phyloP scores from a whole-genome alignment of 768 basidiomycete genomes.

The Termitomyces sp. region DNA sequence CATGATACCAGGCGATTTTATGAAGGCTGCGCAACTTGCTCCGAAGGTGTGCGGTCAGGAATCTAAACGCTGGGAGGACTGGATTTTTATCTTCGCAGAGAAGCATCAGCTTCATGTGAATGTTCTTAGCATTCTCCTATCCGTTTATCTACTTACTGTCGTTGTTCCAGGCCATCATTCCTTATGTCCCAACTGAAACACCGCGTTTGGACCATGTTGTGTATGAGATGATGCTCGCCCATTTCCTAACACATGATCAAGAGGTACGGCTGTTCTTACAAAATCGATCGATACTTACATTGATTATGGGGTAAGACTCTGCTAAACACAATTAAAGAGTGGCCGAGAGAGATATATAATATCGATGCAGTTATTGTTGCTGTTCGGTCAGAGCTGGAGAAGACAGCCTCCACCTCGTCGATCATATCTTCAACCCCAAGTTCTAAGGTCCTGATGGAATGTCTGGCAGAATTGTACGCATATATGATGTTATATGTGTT shows the following conservation, averaged over 20 bases:
- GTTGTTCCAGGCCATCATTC: conserved; percentile 68
- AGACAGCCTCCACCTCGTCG: conserved; percentile 43
- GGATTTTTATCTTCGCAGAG: conserved; percentile 89
- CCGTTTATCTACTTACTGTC: not conserved
- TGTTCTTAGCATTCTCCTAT: not conserved
- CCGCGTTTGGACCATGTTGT: conserved; percentile 81
- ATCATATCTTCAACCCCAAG: conserved; percentile 37
- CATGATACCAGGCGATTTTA: conserved; percentile 40
- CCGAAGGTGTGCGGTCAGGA: conserved; percentile 84
- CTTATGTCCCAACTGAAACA: conserved; percentile 76
- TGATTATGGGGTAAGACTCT: conserved; percentile 38
- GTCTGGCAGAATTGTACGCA: conserved; percentile 81
- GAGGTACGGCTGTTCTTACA: conserved; percentile 34
- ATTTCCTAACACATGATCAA: conserved; percentile 77
- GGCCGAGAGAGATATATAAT: conserved; percentile 92
- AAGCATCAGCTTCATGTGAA: conserved; percentile 70
- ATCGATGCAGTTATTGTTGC: conserved; percentile 84
- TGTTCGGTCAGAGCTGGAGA: conserved; percentile 77
- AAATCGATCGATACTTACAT: not conserved
- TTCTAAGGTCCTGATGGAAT: conserved; percentile 80
- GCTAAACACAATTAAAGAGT: conserved; percentile 72
- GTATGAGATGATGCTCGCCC: conserved; percentile 92
- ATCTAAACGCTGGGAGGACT: conserved; percentile 86
- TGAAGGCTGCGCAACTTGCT: conserved; percentile 75
- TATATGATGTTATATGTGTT: not conserved